Percentiles rank a stretch among this genome's conserved stretches.
These are phyloP conservation scores for Ceratocystis variospora DNA, from an alignment of 2,329 filamentous ascomycete genomes.

Conservation along the genomic window DNA sequence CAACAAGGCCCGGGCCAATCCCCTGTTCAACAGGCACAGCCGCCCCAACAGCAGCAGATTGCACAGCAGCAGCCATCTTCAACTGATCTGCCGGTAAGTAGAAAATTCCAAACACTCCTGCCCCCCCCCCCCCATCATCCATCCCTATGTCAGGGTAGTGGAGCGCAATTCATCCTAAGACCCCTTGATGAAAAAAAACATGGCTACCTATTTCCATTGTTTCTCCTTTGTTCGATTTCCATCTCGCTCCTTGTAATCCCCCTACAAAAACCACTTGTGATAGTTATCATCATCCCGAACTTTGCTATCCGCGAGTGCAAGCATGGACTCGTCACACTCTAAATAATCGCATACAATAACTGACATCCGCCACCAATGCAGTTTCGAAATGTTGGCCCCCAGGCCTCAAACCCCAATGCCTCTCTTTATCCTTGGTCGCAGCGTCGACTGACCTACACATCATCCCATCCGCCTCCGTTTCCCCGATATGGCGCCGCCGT, in stretches of 20 bases:
- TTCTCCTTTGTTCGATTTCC: slow-evolving; percentile 1
- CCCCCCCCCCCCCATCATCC: background rate
- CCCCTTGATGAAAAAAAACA: background rate
- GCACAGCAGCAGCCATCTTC: slow-evolving; percentile 22
- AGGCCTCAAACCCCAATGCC: slow-evolving; percentile 46
- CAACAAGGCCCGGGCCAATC: slow-evolving; percentile 11
- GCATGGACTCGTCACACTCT: background rate
- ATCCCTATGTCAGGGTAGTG: background rate
- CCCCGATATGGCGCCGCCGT: slow-evolving; percentile 94
- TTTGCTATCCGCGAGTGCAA: background rate
- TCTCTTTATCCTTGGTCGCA: slow-evolving; percentile 95
- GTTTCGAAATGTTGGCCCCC: slow-evolving; percentile 39
- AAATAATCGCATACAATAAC: background rate
- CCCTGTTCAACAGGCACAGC: slow-evolving; percentile 13
- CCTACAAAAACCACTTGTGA: background rate
- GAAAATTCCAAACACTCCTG: slow-evolving; percentile 7
- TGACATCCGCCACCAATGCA: slow-evolving; percentile 25
- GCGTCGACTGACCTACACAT: slow-evolving; percentile 71
- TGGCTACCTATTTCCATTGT: slow-evolving; percentile 12
- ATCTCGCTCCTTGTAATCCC: background rate
- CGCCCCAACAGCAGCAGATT: slow-evolving; percentile 28
- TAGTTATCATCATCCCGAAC: background rate
- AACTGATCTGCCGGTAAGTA: slow-evolving; percentile 33
- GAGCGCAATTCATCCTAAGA: slow-evolving; percentile 12
- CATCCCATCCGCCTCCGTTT: slow-evolving; percentile 72